These are phyloP conservation scores for Debaryomyces coudertii DNA, from an alignment of 1,139 yeast genomes.

Conservation along the genomic window DNA sequence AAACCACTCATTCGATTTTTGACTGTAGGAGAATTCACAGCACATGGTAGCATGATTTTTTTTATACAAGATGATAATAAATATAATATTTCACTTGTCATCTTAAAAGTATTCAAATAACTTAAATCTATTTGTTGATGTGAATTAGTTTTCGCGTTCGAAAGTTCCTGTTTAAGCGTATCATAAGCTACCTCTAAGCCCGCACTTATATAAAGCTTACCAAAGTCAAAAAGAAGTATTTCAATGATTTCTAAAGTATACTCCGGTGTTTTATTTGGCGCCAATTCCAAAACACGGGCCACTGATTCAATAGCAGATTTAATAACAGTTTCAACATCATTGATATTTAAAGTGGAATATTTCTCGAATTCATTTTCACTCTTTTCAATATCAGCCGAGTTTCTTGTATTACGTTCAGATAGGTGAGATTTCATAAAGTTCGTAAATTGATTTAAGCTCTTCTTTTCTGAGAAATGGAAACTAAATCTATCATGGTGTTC, in stretches of 20 bases:
- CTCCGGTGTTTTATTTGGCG: slow-evolving; percentile 64
- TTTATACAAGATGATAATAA: slow-evolving; percentile 72
- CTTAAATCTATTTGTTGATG: slow-evolving; percentile 38
- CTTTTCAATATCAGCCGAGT: slow-evolving; percentile 25
- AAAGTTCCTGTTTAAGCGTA: slow-evolving; percentile 33
- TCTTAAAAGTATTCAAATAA: slow-evolving; percentile 55
- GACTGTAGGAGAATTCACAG: slow-evolving; percentile 62
- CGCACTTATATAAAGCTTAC: slow-evolving; percentile 72
- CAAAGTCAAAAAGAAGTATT: slow-evolving; percentile 67
- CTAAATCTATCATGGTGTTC: slow-evolving; percentile 31
- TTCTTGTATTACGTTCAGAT: slow-evolving; percentile 26
- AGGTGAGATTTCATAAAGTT: slow-evolving; percentile 44
- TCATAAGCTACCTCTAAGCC: slow-evolving; percentile 74
- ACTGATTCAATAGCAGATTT: slow-evolving; percentile 78
- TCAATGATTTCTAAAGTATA: slow-evolving; percentile 70
- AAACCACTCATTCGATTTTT: slow-evolving; percentile 64
- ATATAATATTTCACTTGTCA: slow-evolving; percentile 65
- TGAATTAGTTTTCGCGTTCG: slow-evolving; percentile 26
- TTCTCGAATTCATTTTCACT: slow-evolving; percentile 29
- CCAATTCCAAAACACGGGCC: slow-evolving; percentile 75
- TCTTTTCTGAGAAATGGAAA: slow-evolving; percentile 44
- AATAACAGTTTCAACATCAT: slow-evolving; percentile 63
- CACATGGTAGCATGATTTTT: slow-evolving; percentile 72
- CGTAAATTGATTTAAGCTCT: slow-evolving; percentile 44
- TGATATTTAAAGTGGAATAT: slow-evolving; percentile 40